phyloP scores from a whole-genome alignment of 2,329 filamentous ascomycete species.

The Colletotrichum lini region DNA sequence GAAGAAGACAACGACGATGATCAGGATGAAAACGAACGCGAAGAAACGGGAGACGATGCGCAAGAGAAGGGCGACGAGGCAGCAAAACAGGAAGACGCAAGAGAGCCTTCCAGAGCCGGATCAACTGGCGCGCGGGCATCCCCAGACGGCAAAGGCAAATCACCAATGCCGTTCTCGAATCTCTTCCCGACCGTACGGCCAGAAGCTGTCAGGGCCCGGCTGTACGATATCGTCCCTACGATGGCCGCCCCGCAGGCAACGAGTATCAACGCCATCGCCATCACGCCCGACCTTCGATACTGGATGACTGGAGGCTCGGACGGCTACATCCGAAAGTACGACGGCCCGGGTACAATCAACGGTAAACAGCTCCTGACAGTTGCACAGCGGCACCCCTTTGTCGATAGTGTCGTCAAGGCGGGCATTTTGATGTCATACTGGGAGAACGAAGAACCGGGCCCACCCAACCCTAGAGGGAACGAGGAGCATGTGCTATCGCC shows the following conservation, averaged over 20 bases:
- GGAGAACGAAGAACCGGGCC: slow-evolving; percentile 90
- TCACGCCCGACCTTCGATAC: slow-evolving; percentile 94
- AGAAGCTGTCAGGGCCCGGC: slow-evolving; percentile 82
- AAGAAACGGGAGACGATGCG: slow-evolving; percentile 52
- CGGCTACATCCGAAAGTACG: slow-evolving; percentile 97
- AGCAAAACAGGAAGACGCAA: slow-evolving; percentile 57
- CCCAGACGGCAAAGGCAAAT: slow-evolving; percentile 28
- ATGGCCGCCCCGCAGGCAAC: slow-evolving; percentile 97
- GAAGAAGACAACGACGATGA: slow-evolving; percentile 53
- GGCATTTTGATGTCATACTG: slow-evolving; percentile 96
- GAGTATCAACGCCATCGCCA: slow-evolving; percentile 91
- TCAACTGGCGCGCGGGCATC: slow-evolving; percentile 39
- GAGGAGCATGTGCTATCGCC: slow-evolving; percentile 82
- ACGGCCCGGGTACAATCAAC: slow-evolving; percentile 95
- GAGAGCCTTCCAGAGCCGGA: slow-evolving; percentile 47
- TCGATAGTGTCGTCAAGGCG: slow-evolving; percentile 96
- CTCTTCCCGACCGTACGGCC: slow-evolving; percentile 69
- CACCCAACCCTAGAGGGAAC: slow-evolving; percentile 56
- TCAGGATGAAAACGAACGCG: slow-evolving; percentile 55
- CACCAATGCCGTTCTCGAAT: slow-evolving; percentile 32
- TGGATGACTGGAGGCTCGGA: slow-evolving; percentile 95
- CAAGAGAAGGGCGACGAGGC: slow-evolving; percentile 49
- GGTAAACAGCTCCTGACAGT: slow-evolving; percentile 94
- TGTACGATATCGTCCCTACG: slow-evolving; percentile 96
- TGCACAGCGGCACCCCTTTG: slow-evolving; percentile 95